A percentile compares a stretch with the other conserved stretches of the same genome.
phyloP scores from a whole-genome alignment of 257 asterid genomes.

The Solanum arcanum region DNA sequence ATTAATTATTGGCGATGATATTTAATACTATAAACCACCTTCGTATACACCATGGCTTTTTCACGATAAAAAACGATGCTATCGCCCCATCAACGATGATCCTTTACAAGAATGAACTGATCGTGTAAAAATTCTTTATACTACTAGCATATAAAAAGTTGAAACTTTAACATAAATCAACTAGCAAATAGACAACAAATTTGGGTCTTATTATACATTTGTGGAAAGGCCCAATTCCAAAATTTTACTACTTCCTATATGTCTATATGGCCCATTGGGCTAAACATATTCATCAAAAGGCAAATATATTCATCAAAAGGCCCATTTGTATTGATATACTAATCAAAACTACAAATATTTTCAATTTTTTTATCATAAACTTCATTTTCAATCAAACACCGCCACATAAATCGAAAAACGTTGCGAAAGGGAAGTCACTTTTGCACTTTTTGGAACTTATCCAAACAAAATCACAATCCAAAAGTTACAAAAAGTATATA shows the following conservation, averaged over 20 bases:
- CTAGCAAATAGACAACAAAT: neutral
- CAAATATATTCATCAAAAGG: neutral
- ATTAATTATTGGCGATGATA: neutral
- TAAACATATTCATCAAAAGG: neutral
- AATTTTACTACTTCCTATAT: neutral
- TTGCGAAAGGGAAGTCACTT: neutral
- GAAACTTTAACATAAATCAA: neutral
- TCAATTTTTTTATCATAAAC: neutral
- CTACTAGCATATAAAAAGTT: neutral
- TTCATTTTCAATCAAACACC: neutral
- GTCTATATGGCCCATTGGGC: neutral
- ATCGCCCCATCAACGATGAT: neutral
- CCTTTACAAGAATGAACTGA: neutral
- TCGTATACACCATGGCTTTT: neutral
- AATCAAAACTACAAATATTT: neutral
- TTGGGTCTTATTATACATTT: neutral
- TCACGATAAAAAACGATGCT: neutral
- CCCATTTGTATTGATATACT: neutral
- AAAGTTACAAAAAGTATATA: neutral
- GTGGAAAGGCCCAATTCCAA: neutral
- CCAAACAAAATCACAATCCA: neutral
- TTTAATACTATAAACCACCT: neutral
- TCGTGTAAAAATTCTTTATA: neutral
- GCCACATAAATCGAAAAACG: neutral
- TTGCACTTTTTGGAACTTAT: neutral